phyloP scores from a whole-genome alignment of 768 basidiomycete genomes.

The Hortiboletus flavorubellus region DNA sequence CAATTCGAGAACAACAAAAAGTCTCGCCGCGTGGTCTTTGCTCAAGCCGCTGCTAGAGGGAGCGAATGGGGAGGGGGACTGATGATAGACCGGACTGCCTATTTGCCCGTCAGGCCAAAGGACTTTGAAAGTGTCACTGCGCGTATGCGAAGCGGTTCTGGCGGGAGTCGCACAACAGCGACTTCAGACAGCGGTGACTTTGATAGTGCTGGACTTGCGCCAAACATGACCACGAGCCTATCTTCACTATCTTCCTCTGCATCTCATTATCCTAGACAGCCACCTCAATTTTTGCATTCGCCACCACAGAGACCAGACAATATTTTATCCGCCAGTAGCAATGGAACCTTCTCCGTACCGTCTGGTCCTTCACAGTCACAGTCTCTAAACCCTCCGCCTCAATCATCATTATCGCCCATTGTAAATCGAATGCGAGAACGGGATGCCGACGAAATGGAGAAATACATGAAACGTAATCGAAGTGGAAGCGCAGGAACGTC shows the following conservation, averaged over 20 bases:
- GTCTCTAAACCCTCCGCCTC: slow-evolving; percentile 35
- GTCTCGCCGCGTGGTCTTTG: slow-evolving; percentile 64
- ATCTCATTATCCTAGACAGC: slow-evolving; percentile 46
- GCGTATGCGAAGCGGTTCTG: slow-evolving; percentile 77
- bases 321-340: slow-evolving; percentile 32
- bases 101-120: slow-evolving; percentile 45
- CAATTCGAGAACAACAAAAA: slow-evolving; percentile 82
- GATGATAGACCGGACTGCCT: slow-evolving; percentile 42
- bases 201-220: slow-evolving; percentile 42
- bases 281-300: slow-evolving; percentile 39
- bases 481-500: slow-evolving; percentile 76
- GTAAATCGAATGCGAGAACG: slow-evolving; percentile 77
- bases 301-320: slow-evolving; percentile 37
- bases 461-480: slow-evolving; percentile 77
- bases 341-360: slow-evolving; percentile 36
- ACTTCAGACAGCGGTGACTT: slow-evolving; percentile 73
- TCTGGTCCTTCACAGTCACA: slow-evolving; percentile 37
- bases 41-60: slow-evolving; percentile 68
- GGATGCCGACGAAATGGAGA: slow-evolving; percentile 86
- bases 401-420: slow-evolving; percentile 65
- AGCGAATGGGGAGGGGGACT: slow-evolving; percentile 53
- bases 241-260: slow-evolving; percentile 64
- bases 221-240: slow-evolving; percentile 42
- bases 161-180: slow-evolving; percentile 71
- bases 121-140: slow-evolving; percentile 38